phyloP scores from a whole-genome alignment of 2,329 filamentous ascomycete species.

The Verticillium nonalfalfae region DNA sequence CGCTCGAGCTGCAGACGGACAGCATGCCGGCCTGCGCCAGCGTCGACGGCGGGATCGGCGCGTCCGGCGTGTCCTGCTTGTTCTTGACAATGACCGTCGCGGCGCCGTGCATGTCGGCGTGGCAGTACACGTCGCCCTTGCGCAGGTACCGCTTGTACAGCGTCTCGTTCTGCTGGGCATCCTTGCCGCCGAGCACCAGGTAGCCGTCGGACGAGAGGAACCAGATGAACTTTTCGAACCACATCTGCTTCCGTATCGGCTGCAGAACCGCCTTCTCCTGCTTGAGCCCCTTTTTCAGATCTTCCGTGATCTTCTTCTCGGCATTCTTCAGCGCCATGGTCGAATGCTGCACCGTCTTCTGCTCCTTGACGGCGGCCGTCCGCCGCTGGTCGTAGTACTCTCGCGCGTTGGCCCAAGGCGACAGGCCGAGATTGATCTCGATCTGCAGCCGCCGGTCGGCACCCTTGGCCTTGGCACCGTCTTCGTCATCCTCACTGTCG shows the following conservation, averaged over 20 bases:
- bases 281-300: constrained; percentile 82
- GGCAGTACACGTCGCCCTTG: constrained; percentile 87
- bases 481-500: constrained; percentile 42
- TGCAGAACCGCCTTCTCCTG: constrained; percentile 85
- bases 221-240: constrained; percentile 97
- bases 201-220: constrained; percentile 96
- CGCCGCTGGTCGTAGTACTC: constrained; percentile 91
- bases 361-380: constrained; percentile 75
- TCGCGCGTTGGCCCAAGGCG: constrained; percentile 82
- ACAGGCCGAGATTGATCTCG: constrained; percentile 77
- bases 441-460: constrained; percentile 57
- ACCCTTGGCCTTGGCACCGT: constrained; percentile 22
- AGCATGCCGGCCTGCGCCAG: constrained; percentile 84
- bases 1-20: constrained; percentile 76
- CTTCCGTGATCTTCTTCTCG: constrained; percentile 79
- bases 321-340: constrained; percentile 80
- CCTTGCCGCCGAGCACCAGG: constrained; percentile 81
- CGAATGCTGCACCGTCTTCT: constrained; percentile 79
- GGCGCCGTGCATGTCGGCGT: constrained; percentile 82
- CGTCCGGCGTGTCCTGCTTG: constrained; percentile 66
- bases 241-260: constrained; percentile 75
- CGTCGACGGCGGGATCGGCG: constrained; percentile 86
- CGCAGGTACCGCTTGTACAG: constrained; percentile 82
- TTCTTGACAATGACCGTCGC: constrained; percentile 89
- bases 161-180: constrained; percentile 83